Evolutionary conservation across 495 filamentous ascomycete species (phyloP).

Genomic region (Penicillium egyptiacum): DNA sequence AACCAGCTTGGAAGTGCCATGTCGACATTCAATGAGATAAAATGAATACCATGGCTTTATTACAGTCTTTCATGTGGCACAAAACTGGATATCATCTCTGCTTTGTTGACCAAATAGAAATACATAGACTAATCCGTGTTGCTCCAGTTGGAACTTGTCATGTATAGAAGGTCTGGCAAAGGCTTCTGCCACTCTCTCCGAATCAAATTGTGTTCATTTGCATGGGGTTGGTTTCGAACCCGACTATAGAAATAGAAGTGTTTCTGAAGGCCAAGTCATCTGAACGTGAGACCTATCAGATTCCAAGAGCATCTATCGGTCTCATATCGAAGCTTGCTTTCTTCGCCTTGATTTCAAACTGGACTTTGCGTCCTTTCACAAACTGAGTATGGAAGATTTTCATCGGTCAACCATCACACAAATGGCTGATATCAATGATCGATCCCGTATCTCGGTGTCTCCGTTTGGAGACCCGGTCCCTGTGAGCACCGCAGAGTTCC

Average conservation of each 20-base stretch:
- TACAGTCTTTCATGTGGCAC: neutral
- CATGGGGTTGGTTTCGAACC: neutral
- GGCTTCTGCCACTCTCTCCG: neutral
- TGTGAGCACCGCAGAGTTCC: neutral
- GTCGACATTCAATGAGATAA: neutral
- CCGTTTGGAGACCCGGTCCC: neutral
- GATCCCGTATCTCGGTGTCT: neutral
- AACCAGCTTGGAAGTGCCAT: neutral
- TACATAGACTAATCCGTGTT: neutral
- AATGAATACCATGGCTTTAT: conserved; percentile 3
- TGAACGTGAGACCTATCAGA: neutral
- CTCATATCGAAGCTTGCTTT: neutral
- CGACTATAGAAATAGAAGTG: conserved; percentile 1
- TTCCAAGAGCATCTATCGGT: neutral
- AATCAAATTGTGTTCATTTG: neutral
- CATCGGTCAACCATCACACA: neutral
- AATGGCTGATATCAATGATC: neutral
- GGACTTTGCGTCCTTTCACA: neutral
- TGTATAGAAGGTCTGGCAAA: neutral
- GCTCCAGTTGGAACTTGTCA: neutral
- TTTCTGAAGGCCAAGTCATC: neutral
- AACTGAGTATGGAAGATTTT: neutral
- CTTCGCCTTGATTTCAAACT: neutral
- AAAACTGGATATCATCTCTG: neutral
- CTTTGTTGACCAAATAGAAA: conserved; percentile 7